Evolutionary conservation across 1,284 basidiomycete species (phyloP).

Genomic region (Marasmius sp.): DNA sequence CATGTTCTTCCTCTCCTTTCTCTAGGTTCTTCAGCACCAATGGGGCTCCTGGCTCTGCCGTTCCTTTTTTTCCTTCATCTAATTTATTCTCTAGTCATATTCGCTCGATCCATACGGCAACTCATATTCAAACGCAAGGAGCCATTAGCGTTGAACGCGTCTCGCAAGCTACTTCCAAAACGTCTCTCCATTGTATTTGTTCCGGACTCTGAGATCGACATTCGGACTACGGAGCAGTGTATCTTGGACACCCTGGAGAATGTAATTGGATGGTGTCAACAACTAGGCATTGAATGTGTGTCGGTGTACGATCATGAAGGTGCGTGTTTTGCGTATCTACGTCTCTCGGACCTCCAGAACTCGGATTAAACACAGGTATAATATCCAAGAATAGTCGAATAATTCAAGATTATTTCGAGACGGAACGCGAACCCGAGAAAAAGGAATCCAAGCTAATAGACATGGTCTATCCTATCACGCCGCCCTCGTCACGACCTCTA

Average conservation of each 20-base stretch:
- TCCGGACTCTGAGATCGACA: constrained; percentile 31
- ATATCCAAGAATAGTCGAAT: background rate
- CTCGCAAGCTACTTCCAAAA: constrained; percentile 55
- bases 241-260: constrained; percentile 54
- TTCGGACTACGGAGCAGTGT: constrained; percentile 37
- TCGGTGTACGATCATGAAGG: constrained; percentile 73
- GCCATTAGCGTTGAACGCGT: constrained; percentile 47
- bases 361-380: background rate
- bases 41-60: constrained; percentile 32
- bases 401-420: constrained; percentile 1
- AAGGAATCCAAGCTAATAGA: constrained; percentile 31
- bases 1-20: background rate
- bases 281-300: constrained; percentile 54
- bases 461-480: constrained; percentile 65
- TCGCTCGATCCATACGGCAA: constrained; percentile 40
- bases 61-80: constrained; percentile 56
- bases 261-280: constrained; percentile 59
- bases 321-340: constrained; percentile 30
- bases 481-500: constrained; percentile 61
- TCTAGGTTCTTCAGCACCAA: constrained; percentile 1
- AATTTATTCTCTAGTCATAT: constrained; percentile 48
- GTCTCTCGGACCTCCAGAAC: background rate
- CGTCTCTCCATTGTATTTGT: constrained; percentile 67
- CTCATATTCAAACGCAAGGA: constrained; percentile 26
- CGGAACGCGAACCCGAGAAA: constrained; percentile 1